Conservation (phyloP, 1,284 basidiomycete genomes). For the Cryptococcus wingfieldii region DNA sequence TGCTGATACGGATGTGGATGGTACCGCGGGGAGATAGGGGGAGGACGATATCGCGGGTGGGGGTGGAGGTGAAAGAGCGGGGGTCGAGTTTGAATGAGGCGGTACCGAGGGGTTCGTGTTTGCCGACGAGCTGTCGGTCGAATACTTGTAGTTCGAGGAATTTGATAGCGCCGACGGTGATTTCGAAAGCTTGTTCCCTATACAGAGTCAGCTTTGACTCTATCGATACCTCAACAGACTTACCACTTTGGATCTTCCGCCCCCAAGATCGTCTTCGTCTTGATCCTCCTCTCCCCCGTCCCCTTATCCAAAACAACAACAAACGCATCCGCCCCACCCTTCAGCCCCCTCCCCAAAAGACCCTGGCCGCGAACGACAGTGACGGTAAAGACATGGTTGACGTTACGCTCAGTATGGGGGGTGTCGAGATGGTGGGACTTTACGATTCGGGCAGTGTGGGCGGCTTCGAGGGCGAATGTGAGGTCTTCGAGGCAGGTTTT, state of each 20-base stretch:
- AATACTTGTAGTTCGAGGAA: constrained; percentile 37
- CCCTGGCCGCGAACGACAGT: constrained; percentile 40
- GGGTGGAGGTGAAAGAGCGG: constrained; percentile 20
- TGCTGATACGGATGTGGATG: constrained; percentile 40
- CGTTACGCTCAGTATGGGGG: constrained; percentile 1
- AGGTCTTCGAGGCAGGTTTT: constrained; percentile 41
- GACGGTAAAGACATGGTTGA: constrained; percentile 35
- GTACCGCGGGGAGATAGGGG: constrained; percentile 41
- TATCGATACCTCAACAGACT: constrained; percentile 2
- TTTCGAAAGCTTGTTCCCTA: constrained; percentile 44
- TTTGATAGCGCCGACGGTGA: constrained; percentile 29
- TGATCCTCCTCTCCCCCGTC: constrained; percentile 38
- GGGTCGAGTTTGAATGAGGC: constrained; percentile 43
- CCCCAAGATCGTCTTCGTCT: constrained; percentile 44
- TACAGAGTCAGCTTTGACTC: not conserved
- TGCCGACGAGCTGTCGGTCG: constrained; percentile 46
- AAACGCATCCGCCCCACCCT: constrained; percentile 43
- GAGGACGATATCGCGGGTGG: constrained; percentile 36
- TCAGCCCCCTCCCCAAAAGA: constrained; percentile 28
- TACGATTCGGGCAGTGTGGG: constrained; percentile 40
- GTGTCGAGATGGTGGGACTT: constrained; percentile 22
- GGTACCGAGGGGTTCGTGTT: constrained; percentile 42
- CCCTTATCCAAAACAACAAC: constrained; percentile 33
- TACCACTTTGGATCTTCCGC: constrained; percentile 45
- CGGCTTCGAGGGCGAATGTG: constrained; percentile 38